Evolutionary conservation across 495 filamentous ascomycete species (phyloP), one percentile per base, ranked within the genome.

Genomic region (Usnea hakonensis): DNA sequence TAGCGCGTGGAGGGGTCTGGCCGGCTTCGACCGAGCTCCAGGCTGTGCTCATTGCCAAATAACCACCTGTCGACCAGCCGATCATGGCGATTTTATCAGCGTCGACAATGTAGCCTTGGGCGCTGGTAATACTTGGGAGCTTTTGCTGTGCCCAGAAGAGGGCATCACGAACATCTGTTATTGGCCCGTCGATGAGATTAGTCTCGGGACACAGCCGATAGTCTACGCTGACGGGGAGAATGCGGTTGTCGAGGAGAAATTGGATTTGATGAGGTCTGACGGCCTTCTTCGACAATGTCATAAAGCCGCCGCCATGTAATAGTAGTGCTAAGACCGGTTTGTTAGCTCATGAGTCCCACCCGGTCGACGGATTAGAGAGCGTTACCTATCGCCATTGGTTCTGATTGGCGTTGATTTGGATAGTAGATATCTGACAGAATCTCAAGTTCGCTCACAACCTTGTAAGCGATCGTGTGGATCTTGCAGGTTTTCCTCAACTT

Each of bases 31-130:
- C 36, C 0, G 71, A 63, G 4, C 75, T 80, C 71, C 72, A 82
- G 1, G 65, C 78, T 1, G 75, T 48, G 4, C 75, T 68, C 72
- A 81, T 75, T 26, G 79, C 80, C 2, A 84, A 67, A 28, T 75
- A 74, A 2, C 80, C 81, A 16, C 80, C 80, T 0, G 77, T 74
- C 0, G 82, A 85, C 82, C 83, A 87, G 0, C 84, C 82, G 0
- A 87, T 67, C 0, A 68, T 77, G 1, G 77, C 76, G 9, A 85
- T 72, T 43, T 67, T 68, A 3, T 67, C 44, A 0, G 65, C 61
- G 55, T 81, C 73, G 10, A 79, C 55, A 57, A 76, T 74, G 17
- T 80, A 44, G 57, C 75, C 78, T 9, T 76, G 67, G 13, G 77
- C 74, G 3, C 77, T 57, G 5, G 76, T 76, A 4, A 68, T 67